Conservation (phyloP, 2,329 filamentous ascomycete species). For the Colletotrichum gigasporum region DNA sequence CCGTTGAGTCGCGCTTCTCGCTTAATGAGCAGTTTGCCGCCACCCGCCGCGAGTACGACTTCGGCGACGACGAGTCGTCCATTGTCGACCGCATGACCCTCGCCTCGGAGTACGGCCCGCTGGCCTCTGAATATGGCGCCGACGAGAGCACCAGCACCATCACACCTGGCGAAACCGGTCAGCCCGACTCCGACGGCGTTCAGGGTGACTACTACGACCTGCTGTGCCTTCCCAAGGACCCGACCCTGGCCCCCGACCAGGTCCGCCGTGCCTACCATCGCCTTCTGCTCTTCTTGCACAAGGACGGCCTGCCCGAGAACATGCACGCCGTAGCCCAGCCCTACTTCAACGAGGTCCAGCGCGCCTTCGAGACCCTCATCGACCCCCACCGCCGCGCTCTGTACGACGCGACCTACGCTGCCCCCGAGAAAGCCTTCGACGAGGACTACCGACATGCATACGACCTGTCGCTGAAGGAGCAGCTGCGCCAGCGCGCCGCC, state of each 20-base stretch:
- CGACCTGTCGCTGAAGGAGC: constrained; percentile 34
- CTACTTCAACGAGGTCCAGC: constrained; percentile 52
- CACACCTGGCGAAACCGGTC: background rate
- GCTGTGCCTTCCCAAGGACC: constrained; percentile 50
- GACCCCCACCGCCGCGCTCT: constrained; percentile 50
- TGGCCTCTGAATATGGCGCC: too few species aligned
- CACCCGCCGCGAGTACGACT: constrained; percentile 56
- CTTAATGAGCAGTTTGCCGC: constrained; percentile 58
- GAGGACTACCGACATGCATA: constrained; percentile 35
- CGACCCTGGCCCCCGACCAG: constrained; percentile 42
- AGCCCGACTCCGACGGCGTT: constrained; percentile 23
- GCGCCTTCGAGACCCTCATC: constrained; percentile 58
- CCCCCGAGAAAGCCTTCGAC: constrained; percentile 6
- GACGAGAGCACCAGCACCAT: constrained; percentile 33
- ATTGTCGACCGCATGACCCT: constrained; percentile 46
- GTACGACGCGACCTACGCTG: constrained; percentile 49
- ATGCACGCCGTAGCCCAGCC: constrained; percentile 48
- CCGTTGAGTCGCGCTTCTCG: constrained; percentile 54
- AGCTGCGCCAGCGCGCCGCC: constrained; percentile 34
- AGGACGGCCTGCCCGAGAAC: constrained; percentile 50
- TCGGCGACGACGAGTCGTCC: constrained; percentile 59
- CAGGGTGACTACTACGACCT: constrained; percentile 54
- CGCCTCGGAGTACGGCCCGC: constrained; percentile 37
- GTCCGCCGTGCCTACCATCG: constrained; percentile 56
- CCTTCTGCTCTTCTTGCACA: constrained; percentile 54